Evolutionary conservation across 106 monocot genomes (phyloP), one percentile per base, ranked within the genome.

Genomic region (Chionographis japonica): DNA sequence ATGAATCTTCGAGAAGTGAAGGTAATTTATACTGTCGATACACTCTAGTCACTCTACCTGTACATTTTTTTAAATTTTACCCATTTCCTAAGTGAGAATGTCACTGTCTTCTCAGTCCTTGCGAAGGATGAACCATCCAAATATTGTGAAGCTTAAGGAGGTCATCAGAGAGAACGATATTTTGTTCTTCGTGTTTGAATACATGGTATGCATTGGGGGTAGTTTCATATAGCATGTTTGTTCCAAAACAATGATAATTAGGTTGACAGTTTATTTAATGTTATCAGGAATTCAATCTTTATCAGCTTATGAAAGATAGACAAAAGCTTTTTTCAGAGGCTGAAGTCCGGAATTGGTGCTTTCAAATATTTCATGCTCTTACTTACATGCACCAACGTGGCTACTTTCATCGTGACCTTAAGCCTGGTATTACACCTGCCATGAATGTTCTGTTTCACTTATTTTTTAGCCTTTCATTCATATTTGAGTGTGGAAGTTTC

Each of bases 71-170:
- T 36, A 50, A 17, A 43, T 36, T 18, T 39, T 41, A 8, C 43
- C 20, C 46, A 72, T 56, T 69, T 12, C 52, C 35, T 1, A 14
- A 37, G 40, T 38, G 27, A 51, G 19, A 27, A 27, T 27, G 0
- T 50, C 8, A 54, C 9, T 59, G 55, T 60, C 17, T 11, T 60
- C 55, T 12, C 78, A 95, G 95, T 88, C 90, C 51, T 66, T 93
- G 61, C 67, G 93, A 42, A 93, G 77, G 73, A 90, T 99, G 98
- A 86, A 90, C 67, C 98, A 99, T 93, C 93, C 90, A 11, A 99
- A 93, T 60, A 99, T 99, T 68, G 88, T 99, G 63, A 99, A 99
- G 69, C 85, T 93, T 16, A 99, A 90, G 73, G 93, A 99, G 72
- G 98, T 93, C 37, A 84, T 99, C 40, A 90, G 98, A 72, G 93